phyloP scores from a whole-genome alignment of 768 basidiomycete genomes.

The Calvatia gigantea region DNA sequence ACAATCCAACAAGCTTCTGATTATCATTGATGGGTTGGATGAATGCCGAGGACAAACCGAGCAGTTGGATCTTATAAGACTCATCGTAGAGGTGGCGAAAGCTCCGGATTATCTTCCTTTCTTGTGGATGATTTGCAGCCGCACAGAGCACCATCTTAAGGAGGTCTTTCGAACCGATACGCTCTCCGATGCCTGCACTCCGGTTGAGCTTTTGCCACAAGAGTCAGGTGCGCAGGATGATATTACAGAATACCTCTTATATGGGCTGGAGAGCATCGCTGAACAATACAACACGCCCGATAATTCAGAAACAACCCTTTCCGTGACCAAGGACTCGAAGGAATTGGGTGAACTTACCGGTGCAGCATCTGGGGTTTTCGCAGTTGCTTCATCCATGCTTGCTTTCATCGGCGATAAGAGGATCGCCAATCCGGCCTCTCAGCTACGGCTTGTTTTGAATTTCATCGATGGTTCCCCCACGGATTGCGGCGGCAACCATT shows the following conservation, averaged over 20 bases:
- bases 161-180: not conserved
- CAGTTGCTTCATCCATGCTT: conserved; percentile 11
- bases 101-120: not conserved
- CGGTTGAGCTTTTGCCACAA: not conserved
- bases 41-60: conserved; percentile 13
- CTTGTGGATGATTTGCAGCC: conserved; percentile 1
- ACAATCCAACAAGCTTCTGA: not conserved
- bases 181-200: not conserved
- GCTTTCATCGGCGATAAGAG: conserved; percentile 14
- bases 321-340: not conserved
- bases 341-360: conserved; percentile 5
- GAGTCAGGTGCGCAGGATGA: not conserved
- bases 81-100: not conserved
- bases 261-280: not conserved
- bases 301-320: not conserved
- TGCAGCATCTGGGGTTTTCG: conserved; percentile 11
- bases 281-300: not conserved
- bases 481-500: no score
- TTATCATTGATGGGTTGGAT: conserved; percentile 19
- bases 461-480: not conserved
- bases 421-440: not conserved
- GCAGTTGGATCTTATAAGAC: conserved; percentile 9
- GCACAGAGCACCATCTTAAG: not conserved
- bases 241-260: not conserved
- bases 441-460: not conserved